Evolutionary conservation across 1,139 yeast species (phyloP), one percentile per base, ranked within the genome.

Genomic region (Candida sp.): DNA sequence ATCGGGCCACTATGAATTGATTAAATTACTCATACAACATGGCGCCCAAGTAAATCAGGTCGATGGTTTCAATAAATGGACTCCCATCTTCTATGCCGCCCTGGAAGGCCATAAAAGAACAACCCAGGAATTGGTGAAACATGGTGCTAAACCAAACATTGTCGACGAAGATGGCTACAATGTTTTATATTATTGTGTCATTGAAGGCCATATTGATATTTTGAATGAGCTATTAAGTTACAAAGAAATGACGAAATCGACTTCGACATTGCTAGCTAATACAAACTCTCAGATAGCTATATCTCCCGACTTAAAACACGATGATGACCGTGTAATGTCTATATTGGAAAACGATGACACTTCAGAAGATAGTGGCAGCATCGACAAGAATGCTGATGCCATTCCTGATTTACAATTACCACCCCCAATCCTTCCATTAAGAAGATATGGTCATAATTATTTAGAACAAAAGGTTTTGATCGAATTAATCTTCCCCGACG

Each of bases 391-490:
- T 35, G 49, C 36, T 30, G 96, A 88, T 53, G 77, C 83, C 21
- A 91, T 93, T 41, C 99, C 99, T 0, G 97, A 89, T 55, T 75
- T 93, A 45, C 82, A 90, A 32, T 73, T 93, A 45, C 99, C 99
- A 1, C 99, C 99, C 1, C 99, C 99, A 8, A 89, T 93, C 43
- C 81, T 93, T 40, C 99, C 99, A 0, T 70, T 93, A 44, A 77
- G 97, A 56, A 78, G 96, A 52, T 93, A 93, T 58, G 99, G 99
- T 6, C 99, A 93, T 66, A 93, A 90, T 63, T 93, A 90, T 67
- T 69, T 93, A 56, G 98, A 93, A 57, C 88, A 85, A 58, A 89
- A 87, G 57, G 89, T 88, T 3, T 81, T 90, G 51, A 77, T 93
- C 33, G 96, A 91, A 58, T 68, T 93, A 38, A 75, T 81, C 4